Base-by-base conservation (phyloP, 345 rosid genomes). In the Sisymbrium altissimum region DNA sequence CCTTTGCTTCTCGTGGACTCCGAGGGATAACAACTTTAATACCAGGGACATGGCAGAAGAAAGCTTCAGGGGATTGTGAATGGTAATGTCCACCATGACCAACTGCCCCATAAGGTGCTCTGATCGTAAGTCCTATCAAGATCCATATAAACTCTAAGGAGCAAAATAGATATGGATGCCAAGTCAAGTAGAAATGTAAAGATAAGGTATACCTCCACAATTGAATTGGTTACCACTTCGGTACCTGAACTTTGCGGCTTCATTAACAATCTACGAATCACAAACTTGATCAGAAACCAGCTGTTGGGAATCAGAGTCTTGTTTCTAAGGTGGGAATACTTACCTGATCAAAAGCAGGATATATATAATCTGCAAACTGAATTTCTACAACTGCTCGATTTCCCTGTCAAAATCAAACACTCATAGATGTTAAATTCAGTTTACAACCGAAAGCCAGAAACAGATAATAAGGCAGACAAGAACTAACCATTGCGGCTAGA, bases 331-430 rank as follows among this genome's bases (percentile, higher is more conserved):
- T 9, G 38, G 53, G 35, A 52, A 64, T 45, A 72, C 45, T 41
- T 79, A 80, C 98, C 97, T 89, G 98, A 84, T 93, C 98, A 78
- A 93, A 93, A 67, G 98, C 98, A 61, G 98, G 98, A 74, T 61
- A 89, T 6, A 93, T 93, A 68, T 93, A 93, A 78, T 93, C 98
- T 9, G 97, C 97, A 71, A 93, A 93, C 60, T 93, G 98, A 66
- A 93, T 93, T 73, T 93, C 97, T 0, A 87, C 97, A 54, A 93
- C 81, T 3, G 95, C 97, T 40, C 92, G 84, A 72, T 93, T 90
- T 30, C 86, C 98, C 97, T 90, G 68, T 65, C 21, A 18, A 56
- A 40, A 57, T 65, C 68, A 18, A 58, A 68, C 55, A 54, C 39
- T 18, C 46, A 40, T 7, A 73, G 15, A n/a, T 39, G 21, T 70